These are phyloP conservation scores for Phialophora expanda DNA, from an alignment of 2,329 filamentous ascomycete species.

Conservation along the genomic window DNA sequence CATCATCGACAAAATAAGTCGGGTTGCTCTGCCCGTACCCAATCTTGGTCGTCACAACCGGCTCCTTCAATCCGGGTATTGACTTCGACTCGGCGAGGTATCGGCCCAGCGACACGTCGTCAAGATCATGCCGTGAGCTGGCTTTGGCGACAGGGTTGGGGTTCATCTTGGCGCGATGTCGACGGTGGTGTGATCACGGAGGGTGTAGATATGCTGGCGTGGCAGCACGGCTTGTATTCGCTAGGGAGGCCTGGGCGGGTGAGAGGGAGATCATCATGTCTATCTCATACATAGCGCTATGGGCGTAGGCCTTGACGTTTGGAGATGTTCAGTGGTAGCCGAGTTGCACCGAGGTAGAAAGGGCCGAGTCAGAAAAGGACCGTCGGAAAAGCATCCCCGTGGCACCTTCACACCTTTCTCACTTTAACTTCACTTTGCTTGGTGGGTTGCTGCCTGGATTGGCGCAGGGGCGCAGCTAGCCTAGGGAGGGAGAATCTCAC, in stretches of 20 bases:
- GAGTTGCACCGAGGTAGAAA: constrained; percentile 21
- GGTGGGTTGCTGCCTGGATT: neutral
- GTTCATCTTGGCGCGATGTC: constrained; percentile 10
- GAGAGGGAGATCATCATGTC: neutral
- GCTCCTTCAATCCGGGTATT: constrained; percentile 26
- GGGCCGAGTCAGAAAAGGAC: neutral
- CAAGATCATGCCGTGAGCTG: constrained; percentile 25
- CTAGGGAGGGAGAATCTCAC: neutral
- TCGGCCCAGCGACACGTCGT: constrained; percentile 26
- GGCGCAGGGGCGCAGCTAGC: too few relatives aligned
- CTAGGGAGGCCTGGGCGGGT: too few relatives aligned
- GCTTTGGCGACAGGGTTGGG: constrained; percentile 10
- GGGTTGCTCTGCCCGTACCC: constrained; percentile 35
- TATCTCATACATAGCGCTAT: neutral
- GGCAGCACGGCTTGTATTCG: neutral
- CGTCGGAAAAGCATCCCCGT: neutral
- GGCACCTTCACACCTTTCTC: neutral
- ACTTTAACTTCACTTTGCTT: neutral
- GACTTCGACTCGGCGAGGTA: constrained; percentile 23
- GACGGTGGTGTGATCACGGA: neutral
- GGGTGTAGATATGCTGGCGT: neutral
- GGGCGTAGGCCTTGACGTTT: neutral
- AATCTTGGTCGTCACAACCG: constrained; percentile 32
- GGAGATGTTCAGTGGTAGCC: constrained; percentile 8
- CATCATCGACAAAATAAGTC: constrained; percentile 35